phyloP scores from a whole-genome alignment of 345 rosid genomes.

The Conringia planisiliqua region DNA sequence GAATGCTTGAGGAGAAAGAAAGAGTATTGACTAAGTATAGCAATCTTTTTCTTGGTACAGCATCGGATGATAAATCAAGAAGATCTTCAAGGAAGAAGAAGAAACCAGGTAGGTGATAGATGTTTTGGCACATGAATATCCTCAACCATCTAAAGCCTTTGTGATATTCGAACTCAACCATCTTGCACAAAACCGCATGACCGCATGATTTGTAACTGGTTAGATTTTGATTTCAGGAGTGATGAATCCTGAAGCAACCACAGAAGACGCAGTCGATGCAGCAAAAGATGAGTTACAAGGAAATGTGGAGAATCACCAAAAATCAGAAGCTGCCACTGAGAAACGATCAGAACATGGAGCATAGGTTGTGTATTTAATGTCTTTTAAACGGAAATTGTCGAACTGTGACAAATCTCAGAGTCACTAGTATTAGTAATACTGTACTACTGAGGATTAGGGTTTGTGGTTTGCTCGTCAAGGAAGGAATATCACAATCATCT shows the following conservation, averaged over 20 bases:
- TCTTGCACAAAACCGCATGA: neutral
- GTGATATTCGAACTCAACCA: neutral
- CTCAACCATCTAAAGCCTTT: neutral
- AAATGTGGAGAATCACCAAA: neutral
- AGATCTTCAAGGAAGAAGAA: conserved; percentile 42
- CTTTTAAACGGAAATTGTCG: neutral
- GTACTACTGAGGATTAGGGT: neutral
- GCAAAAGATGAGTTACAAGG: conserved; percentile 4
- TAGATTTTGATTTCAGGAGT: conserved; percentile 13
- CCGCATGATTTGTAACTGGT: neutral
- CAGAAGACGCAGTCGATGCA: conserved; percentile 2
- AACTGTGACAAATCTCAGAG: neutral
- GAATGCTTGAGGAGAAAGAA: conserved; percentile 64
- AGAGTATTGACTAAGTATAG: conserved; percentile 58
- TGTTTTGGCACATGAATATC: neutral
- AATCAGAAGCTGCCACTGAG: conserved; percentile 2
- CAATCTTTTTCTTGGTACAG: conserved; percentile 39
- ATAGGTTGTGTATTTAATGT: neutral
- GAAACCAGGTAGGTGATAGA: conserved; percentile 40
- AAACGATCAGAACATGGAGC: conserved; percentile 9
- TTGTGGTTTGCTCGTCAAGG: neutral
- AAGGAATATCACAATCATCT: neutral
- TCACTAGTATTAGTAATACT: neutral
- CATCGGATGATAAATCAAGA: conserved; percentile 29
- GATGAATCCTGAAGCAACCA: conserved; percentile 15